Base-by-base conservation (phyloP, 1,139 yeast species). In the Zygoascus sp. region DNA sequence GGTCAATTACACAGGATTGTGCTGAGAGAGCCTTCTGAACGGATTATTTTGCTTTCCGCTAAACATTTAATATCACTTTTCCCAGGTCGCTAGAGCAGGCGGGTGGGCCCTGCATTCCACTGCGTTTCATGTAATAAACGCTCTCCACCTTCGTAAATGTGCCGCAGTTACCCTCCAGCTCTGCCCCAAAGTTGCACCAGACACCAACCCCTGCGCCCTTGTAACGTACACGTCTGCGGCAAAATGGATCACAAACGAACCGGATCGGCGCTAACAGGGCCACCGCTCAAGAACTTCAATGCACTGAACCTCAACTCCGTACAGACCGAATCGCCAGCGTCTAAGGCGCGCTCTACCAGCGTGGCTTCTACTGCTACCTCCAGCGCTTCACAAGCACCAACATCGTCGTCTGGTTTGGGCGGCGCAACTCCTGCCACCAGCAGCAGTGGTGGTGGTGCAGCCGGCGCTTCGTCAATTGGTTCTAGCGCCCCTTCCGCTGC, bases 251-350 rank as follows among this genome's bases (percentile, higher is more conserved):
- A 32, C 43, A 42, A 42, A 22, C 15, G 34, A 20, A 25, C 45
- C 11, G 40, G 40, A 19, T 35, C 45, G 9, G 45, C 45, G 9
- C 36, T 42, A 8, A 42, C 45, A 15, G 45, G 45, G 5, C 45
- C 45, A 20, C 45, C 45, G 10, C 16, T 42, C 13, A 35, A 36
- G 13, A 42, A 27, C 27, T n/a, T 42, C 20, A 35, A 17, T 21
- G 22, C 37, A 10, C 36, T 40, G 27, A 32, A 32, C 28, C 20
- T 40, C 25, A 28, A 40, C 13, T 16, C 37, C 17, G 43, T 21
- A 27, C 23, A 30, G 21, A 16, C 37, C 17, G 37, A 32, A 15
- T 13, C 37, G 2, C 19, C 43, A 8, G 30, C 43, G n/a, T 28
- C 37, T 15, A 28, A 28, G 35, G 37, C 43, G 19, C 43, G 37